Conservation (phyloP, 2,329 filamentous ascomycete species). For the Nigrospora oryzae region DNA sequence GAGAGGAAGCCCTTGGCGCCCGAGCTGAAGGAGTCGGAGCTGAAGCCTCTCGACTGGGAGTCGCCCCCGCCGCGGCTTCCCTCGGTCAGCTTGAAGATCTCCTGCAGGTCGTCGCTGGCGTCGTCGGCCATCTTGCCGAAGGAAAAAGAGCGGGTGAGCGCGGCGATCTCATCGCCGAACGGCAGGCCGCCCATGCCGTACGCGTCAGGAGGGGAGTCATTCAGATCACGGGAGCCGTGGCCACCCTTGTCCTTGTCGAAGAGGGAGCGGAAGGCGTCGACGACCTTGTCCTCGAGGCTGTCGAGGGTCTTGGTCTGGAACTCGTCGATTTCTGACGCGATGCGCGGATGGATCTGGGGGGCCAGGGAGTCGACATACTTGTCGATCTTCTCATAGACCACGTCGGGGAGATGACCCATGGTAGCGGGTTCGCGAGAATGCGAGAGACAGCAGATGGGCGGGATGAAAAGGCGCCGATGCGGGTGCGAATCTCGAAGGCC, state of each 20-base stretch:
- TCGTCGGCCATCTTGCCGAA: slow-evolving; percentile 25
- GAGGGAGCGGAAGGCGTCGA: slow-evolving; percentile 34
- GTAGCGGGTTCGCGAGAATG: too few species aligned
- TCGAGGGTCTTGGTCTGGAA: slow-evolving; percentile 37
- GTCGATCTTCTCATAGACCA: slow-evolving; percentile 33
- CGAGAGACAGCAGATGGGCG: too few species aligned
- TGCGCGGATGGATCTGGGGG: slow-evolving; percentile 36
- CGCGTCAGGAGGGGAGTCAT: slow-evolving; percentile 26
- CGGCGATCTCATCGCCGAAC: slow-evolving; percentile 36
- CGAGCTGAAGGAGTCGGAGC: slow-evolving; percentile 12
- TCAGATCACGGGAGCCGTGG: slow-evolving; percentile 15
- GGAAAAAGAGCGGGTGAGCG: slow-evolving; percentile 29
- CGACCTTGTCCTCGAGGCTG: slow-evolving; percentile 31
- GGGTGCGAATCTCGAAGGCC: too few species aligned
- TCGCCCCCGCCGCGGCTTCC: slow-evolving; percentile 3
- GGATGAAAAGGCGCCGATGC: too few species aligned
- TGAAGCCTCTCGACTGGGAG: slow-evolving; percentile 3
- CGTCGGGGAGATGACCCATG: slow-evolving; percentile 22
- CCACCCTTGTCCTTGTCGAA: slow-evolving; percentile 25
- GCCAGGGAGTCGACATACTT: slow-evolving; percentile 37
- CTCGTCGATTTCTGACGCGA: slow-evolving; percentile 30
- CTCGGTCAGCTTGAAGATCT: slow-evolving; percentile 35
- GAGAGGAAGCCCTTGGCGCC: slow-evolving; percentile 29
- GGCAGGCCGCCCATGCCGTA: slow-evolving; percentile 32
- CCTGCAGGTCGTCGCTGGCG: slow-evolving; percentile 30